phyloP scores from a whole-genome alignment of 106 monocot genomes.

The Apostasia ramifera region DNA sequence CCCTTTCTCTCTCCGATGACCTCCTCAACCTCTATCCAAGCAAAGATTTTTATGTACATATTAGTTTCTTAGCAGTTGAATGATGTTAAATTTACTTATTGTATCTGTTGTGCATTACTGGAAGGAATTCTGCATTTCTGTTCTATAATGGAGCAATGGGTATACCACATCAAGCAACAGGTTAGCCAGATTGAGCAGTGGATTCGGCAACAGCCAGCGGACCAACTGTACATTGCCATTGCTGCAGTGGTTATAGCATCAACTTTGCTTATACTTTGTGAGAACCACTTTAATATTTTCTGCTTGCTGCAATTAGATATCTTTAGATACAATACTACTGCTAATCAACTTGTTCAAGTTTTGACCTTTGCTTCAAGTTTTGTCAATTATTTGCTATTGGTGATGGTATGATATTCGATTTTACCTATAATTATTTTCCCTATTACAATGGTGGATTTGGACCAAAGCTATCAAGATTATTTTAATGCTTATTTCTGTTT shows the following conservation, averaged over 20 bases:
- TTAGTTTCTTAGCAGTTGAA: too few relatives aligned
- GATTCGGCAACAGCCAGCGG: constrained; percentile 33
- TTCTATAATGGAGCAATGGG: not conserved
- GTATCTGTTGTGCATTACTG: not conserved
- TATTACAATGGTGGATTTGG: too few relatives aligned
- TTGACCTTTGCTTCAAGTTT: too few relatives aligned
- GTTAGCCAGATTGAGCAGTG: constrained; percentile 21
- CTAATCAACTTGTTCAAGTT: not conserved
- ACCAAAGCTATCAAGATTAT: too few relatives aligned
- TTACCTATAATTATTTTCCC: too few relatives aligned
- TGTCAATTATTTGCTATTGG: too few relatives aligned
- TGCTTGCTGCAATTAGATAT: not conserved
- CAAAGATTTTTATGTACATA: too few relatives aligned
- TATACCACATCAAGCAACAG: constrained; percentile 12
- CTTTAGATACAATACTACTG: not conserved
- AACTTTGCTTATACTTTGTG: constrained; percentile 22
- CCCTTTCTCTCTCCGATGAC: too few relatives aligned
- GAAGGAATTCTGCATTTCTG: not conserved
- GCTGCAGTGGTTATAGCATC: constrained; percentile 23
- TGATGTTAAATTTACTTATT: not conserved
- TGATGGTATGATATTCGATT: too few relatives aligned
- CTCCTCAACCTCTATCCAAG: too few relatives aligned
- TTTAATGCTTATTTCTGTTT: too few relatives aligned
- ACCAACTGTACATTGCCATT: constrained; percentile 35
- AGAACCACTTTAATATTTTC: not conserved